A percentile compares a stretch with the other conserved stretches of the same genome.
Evolutionary conservation across 495 filamentous ascomycete genomes (phyloP).

Genomic region (Talaromyces adpressus): DNA sequence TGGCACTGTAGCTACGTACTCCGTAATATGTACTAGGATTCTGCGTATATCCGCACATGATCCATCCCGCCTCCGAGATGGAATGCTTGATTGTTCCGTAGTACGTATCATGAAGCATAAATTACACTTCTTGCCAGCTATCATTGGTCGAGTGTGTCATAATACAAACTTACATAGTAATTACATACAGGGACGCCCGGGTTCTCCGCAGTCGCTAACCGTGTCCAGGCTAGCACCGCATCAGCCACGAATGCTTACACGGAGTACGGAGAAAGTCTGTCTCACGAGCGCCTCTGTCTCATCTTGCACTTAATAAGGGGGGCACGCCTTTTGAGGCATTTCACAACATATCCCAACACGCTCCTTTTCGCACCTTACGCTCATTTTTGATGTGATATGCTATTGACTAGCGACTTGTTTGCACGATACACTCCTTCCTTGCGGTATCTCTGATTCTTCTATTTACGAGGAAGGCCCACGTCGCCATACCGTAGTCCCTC

Average conservation of each 20-base stretch:
- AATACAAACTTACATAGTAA: neutral
- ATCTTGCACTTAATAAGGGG: neutral
- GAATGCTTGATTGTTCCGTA: neutral
- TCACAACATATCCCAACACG: neutral
- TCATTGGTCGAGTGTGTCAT: neutral
- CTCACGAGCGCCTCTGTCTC: neutral
- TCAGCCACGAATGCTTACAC: neutral
- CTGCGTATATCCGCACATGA: no score
- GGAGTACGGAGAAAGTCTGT: neutral
- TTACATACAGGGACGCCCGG: neutral
- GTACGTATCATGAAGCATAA: neutral
- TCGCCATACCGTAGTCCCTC: neutral
- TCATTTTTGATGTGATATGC: neutral
- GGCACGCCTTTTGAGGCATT: neutral
- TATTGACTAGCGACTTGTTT: neutral
- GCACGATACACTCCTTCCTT: neutral
- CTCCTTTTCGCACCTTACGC: neutral
- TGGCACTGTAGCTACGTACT: no score
- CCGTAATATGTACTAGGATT: no score
- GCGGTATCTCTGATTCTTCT: neutral
- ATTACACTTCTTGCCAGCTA: neutral
- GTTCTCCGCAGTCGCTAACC: conserved; percentile 1
- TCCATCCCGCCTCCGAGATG: neutral
- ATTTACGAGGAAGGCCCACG: neutral
- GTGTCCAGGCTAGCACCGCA: neutral